phyloP scores from a whole-genome alignment of 2,329 filamentous ascomycete species.

The Neopestalotiopsis clavispora region DNA sequence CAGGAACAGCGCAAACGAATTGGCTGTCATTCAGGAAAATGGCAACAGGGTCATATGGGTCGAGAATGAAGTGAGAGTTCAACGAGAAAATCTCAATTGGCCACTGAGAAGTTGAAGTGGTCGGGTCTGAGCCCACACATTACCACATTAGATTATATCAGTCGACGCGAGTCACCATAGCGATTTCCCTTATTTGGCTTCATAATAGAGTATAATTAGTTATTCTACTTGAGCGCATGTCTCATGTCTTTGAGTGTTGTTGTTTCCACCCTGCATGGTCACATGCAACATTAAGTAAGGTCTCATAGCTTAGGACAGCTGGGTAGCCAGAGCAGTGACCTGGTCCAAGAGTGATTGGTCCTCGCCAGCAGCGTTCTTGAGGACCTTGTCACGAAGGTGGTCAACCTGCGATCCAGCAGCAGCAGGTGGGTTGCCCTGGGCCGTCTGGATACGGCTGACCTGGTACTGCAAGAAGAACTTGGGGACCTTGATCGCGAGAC shows the following conservation, averaged over 20 bases:
- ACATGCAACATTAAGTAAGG: not conserved
- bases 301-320: not conserved
- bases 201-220: not conserved
- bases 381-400: conserved; percentile 61
- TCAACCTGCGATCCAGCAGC: conserved; percentile 59
- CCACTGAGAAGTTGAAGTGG: conserved; percentile 26
- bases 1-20: conserved; percentile 35
- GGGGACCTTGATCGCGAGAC: conserved; percentile 62
- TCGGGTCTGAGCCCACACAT: not conserved
- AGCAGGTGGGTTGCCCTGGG: conserved; percentile 58
- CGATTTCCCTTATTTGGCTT: not conserved
- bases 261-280: not conserved
- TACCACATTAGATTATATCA: not conserved
- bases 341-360: conserved; percentile 53
- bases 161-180: conserved; percentile 19
- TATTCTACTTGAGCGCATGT: not conserved
- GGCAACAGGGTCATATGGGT: conserved; percentile 34
- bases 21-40: conserved; percentile 7
- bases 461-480: conserved; percentile 69
- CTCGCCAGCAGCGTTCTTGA: conserved; percentile 58
- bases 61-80: conserved; percentile 33
- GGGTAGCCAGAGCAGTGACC: conserved; percentile 40
- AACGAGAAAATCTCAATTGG: conserved; percentile 32
- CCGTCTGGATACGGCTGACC: conserved; percentile 62
- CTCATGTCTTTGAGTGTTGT: too few relatives aligned